Conservation (phyloP, 192 early-diverging fungal species). For the Coemansia umbellata region DNA sequence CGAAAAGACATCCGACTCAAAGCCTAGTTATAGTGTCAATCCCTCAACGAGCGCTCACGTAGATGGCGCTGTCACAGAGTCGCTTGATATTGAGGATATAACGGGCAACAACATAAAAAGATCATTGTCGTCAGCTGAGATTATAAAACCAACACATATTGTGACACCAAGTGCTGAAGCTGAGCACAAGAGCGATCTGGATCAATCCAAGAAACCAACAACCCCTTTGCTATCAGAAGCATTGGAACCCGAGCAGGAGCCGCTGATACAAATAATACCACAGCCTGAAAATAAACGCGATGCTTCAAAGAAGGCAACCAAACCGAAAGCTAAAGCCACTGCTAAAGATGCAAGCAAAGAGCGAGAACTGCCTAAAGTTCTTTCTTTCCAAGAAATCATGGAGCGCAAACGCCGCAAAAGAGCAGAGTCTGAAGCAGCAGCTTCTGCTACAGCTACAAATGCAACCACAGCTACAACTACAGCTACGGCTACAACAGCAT, state of each 20-base stretch:
- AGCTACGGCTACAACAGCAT: no score
- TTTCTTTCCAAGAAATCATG: constrained; percentile 40
- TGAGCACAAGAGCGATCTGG: no score
- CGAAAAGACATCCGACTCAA: neutral
- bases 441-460: neutral
- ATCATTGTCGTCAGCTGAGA: neutral
- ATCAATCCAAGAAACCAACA: no score
- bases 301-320: neutral
- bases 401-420: constrained; percentile 33
- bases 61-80: no score
- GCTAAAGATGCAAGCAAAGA: neutral
- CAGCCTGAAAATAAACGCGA: neutral
- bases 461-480: no score
- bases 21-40: neutral
- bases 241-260: neutral
- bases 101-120: neutral
- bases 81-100: neutral
- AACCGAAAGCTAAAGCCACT: neutral
- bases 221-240: neutral
- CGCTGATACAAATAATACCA: no score
- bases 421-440: constrained; percentile 1
- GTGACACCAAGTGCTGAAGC: no score
- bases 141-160: neutral
- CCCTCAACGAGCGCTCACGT: neutral
- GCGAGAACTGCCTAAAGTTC: constrained; percentile 16